Evolutionary conservation across 139 green algal species (phyloP).

Genomic region (Deuterostichococcus epilithicus): DNA sequence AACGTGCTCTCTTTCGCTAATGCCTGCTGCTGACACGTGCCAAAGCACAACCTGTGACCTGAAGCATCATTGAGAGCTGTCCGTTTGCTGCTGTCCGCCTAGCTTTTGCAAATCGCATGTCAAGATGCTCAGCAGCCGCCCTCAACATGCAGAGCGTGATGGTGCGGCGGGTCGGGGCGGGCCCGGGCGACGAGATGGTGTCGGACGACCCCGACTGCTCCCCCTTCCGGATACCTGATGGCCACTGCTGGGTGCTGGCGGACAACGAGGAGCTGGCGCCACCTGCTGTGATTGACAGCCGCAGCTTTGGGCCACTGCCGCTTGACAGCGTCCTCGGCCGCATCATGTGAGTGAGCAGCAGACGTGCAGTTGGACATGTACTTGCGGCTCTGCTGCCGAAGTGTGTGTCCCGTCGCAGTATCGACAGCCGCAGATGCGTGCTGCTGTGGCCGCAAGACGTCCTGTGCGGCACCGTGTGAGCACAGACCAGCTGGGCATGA

Average conservation of each 20-base stretch:
- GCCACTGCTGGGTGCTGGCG: conserved; percentile 83
- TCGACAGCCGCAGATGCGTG: no score
- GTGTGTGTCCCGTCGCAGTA: no score
- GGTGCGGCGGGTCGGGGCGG: conserved; percentile 70
- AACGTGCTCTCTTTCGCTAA: no score
- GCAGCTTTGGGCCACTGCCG: conserved; percentile 56
- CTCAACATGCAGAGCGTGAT: conserved; percentile 38
- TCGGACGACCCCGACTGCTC: conserved; percentile 23
- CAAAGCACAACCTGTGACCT: no score
- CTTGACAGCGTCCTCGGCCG: conserved; percentile 45
- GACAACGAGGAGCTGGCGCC: conserved; percentile 65
- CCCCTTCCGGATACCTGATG: conserved; percentile 25
- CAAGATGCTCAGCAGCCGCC: no score
- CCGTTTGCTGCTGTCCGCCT: no score
- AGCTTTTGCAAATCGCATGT: background rate
- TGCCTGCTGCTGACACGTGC: no score
- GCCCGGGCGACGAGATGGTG: conserved; percentile 69
- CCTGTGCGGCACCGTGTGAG: conserved; percentile 13
- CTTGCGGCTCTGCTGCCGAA: no score
- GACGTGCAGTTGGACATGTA: background rate
- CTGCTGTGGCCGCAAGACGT: no score
- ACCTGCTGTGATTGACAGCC: conserved; percentile 53
- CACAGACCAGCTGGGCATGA: conserved; percentile 3
- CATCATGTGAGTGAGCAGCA: conserved; percentile 7
- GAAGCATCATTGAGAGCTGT: no score